Evolutionary conservation across 2,329 filamentous ascomycete species (phyloP).

Genomic region (Colletotrichum somersetense): DNA sequence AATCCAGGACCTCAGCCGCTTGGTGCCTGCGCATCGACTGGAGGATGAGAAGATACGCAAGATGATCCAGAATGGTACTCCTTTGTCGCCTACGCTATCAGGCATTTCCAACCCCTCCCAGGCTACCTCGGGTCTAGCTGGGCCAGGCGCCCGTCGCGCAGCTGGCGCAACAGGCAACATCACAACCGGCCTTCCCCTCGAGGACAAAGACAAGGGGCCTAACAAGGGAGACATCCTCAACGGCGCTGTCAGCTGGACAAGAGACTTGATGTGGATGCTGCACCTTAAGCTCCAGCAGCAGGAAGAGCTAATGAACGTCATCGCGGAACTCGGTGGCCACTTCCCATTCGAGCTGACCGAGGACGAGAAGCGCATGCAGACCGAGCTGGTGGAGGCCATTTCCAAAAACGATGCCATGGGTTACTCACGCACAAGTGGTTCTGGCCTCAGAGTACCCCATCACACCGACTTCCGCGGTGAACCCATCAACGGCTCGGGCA

Average conservation of each 20-base stretch:
- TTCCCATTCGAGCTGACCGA: constrained; percentile 89
- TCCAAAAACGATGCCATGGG: constrained; percentile 86
- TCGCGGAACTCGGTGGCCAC: constrained; percentile 77
- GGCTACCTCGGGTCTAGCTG: constrained; percentile 89
- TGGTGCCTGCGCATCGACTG: constrained; percentile 91
- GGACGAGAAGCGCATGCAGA: constrained; percentile 95
- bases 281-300: constrained; percentile 91
- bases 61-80: constrained; percentile 91
- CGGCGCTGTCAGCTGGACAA: constrained; percentile 95
- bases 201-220: constrained; percentile 98
- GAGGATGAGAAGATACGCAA: constrained; percentile 98
- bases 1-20: constrained; percentile 94
- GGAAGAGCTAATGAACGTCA: constrained; percentile 83
- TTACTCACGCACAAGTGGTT: constrained; percentile 87
- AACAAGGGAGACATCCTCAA: constrained; percentile 99
- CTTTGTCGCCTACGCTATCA: constrained; percentile 84
- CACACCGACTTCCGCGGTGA: constrained; percentile 94
- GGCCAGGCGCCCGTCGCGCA: constrained; percentile 84
- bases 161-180: constrained; percentile 82
- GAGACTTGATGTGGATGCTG: constrained; percentile 97
- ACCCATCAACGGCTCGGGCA: constrained; percentile 66
- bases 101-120: constrained; percentile 77
- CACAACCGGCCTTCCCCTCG: constrained; percentile 90
- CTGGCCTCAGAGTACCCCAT: constrained; percentile 89
- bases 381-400: constrained; percentile 89